phyloP scores from a whole-genome alignment of 2,329 filamentous ascomycete genomes.

The Colletotrichum sansevieriae region DNA sequence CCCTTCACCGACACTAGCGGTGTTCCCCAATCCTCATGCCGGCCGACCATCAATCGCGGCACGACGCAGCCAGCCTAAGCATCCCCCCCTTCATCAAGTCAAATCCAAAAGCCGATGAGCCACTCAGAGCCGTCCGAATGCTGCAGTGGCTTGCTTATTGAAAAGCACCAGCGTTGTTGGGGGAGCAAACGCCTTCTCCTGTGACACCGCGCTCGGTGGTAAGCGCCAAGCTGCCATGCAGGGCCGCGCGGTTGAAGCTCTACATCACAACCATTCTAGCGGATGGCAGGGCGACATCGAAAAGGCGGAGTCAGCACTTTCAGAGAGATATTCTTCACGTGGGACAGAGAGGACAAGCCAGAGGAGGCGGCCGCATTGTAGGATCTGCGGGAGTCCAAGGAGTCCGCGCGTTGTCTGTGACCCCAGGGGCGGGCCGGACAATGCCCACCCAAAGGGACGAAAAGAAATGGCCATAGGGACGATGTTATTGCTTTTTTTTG shows the following conservation, averaged over 20 bases:
- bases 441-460: background rate
- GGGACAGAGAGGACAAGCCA: background rate
- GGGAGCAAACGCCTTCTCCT: background rate
- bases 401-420: conserved; percentile 35
- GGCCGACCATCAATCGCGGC: conserved; percentile 12
- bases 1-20: conserved; percentile 36
- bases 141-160: conserved; percentile 24
- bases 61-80: conserved; percentile 11
- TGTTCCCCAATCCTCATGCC: conserved; percentile 41
- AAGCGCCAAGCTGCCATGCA: conserved; percentile 28
- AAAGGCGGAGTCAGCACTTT: conserved; percentile 1
- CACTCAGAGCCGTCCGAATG: conserved; percentile 16
- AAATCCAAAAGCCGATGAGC: conserved; percentile 20
- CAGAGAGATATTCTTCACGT: background rate
- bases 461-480: background rate
- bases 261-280: background rate
- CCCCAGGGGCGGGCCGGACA: conserved; percentile 10
- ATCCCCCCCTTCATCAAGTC: conserved; percentile 11
- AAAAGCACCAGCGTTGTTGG: background rate
- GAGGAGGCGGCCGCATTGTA: conserved; percentile 23
- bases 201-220: conserved; percentile 10
- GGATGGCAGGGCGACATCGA: conserved; percentile 3
- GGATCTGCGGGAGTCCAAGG: conserved; percentile 31
- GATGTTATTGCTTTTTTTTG: conserved; percentile 36
- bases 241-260: conserved; percentile 24